phyloP scores from a whole-genome alignment of 83 land plant species.

The Larix sibirica region DNA sequence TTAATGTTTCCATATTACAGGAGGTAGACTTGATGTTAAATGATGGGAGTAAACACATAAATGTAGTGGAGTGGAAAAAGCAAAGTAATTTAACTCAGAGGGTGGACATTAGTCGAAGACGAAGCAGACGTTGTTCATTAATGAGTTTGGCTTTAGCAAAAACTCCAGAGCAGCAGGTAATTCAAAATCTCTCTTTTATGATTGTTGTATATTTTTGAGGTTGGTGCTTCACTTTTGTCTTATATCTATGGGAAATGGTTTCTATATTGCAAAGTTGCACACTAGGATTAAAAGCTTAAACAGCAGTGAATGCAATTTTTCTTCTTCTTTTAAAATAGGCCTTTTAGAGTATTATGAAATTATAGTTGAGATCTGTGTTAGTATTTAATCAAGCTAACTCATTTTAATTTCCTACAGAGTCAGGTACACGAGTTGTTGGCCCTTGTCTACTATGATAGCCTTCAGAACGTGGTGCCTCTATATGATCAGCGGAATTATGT shows the following conservation, averaged over 20 bases:
- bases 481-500: conserved; percentile 88
- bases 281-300: neutral
- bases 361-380: neutral
- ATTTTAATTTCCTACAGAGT: conserved; percentile 43
- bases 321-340: neutral
- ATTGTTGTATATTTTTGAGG: neutral
- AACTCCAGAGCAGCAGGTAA: conserved; percentile 71
- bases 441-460: conserved; percentile 92
- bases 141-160: conserved; percentile 88
- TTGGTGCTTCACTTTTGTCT: neutral
- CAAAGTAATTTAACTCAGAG: conserved; percentile 61
- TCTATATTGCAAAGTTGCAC: neutral
- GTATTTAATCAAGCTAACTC: conserved; percentile 8
- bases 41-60: conserved; percentile 96
- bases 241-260: conserved; percentile 1
- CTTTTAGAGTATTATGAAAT: neutral
- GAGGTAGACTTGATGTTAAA: conserved; percentile 97
- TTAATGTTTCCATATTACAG: conserved; percentile 33
- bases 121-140: conserved; percentile 85
- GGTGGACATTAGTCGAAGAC: conserved; percentile 87
- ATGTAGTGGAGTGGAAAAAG: conserved; percentile 86
- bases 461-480: conserved; percentile 96
- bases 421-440: conserved; percentile 92
- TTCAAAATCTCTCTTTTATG: neutral
- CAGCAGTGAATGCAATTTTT: neutral